Percentiles rank a stretch among this genome's conserved stretches.
Conservation (phyloP, 305 asterid genomes). For the Lippia alba region DNA sequence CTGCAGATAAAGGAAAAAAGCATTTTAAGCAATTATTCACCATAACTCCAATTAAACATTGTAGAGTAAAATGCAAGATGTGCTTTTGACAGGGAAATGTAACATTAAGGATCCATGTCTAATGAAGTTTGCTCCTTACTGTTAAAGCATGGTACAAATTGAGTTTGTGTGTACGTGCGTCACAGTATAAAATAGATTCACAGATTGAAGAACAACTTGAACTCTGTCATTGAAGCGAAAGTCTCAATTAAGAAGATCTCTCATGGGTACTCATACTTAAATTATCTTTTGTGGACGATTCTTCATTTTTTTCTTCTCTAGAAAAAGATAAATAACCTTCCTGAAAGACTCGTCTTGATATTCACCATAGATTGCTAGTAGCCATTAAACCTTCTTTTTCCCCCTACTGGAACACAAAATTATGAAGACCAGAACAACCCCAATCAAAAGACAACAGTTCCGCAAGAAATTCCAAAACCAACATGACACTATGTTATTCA, state of each 20-base stretch:
- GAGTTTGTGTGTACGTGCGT: not conserved
- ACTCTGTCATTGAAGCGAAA: conserved; percentile 1
- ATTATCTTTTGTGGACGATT: not conserved
- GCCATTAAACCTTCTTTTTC: not conserved
- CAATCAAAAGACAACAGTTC: not conserved
- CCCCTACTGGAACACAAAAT: no score
- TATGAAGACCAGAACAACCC: not conserved
- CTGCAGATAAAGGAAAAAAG: conserved; percentile 49
- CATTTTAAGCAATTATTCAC: conserved; percentile 19
- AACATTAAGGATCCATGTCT: conserved; percentile 14
- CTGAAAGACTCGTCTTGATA: conserved; percentile 4
- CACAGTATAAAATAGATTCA: not conserved
- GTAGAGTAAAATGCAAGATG: conserved; percentile 21
- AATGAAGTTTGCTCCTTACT: not conserved
- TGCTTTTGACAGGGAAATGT: conserved; percentile 4
- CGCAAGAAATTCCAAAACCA: not conserved
- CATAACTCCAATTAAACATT: conserved; percentile 22
- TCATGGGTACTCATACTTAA: no score
- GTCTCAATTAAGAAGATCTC: not conserved
- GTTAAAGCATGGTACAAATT: no score
- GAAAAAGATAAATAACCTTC: not conserved
- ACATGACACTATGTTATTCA: not conserved
- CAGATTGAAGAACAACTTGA: not conserved
- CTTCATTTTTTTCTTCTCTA: not conserved
- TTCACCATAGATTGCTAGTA: not conserved